A percentile compares a stretch with the other conserved stretches of the same genome.
Evolutionary conservation across 2,329 filamentous ascomycete species (phyloP).

Genomic region (Botrytis byssoidea): DNA sequence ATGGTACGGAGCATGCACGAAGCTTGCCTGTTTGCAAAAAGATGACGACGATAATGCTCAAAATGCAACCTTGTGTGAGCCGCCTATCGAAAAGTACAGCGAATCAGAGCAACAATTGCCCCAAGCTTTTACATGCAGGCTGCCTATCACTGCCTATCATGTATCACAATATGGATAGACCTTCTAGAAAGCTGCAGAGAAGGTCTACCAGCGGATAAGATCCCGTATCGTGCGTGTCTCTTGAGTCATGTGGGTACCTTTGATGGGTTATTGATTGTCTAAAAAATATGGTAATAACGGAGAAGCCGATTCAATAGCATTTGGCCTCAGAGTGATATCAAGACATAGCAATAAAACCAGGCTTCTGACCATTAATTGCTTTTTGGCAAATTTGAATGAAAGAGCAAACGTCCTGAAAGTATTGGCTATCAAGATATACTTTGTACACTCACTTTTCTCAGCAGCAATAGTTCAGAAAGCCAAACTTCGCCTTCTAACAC

Average conservation of each 20-base stretch:
- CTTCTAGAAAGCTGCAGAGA: slow-evolving; percentile 12
- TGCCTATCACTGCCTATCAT: not conserved
- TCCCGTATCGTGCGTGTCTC: not conserved
- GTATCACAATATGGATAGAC: not conserved
- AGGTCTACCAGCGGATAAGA: slow-evolving; percentile 10
- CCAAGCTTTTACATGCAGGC: slow-evolving; percentile 5
- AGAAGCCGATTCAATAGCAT: slow-evolving; percentile 1
- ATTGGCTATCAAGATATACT: slow-evolving; percentile 1
- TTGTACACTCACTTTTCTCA: not conserved
- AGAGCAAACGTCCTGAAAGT: not conserved
- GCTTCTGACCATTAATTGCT: not conserved
- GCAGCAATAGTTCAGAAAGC: not conserved
- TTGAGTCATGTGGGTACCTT: slow-evolving; percentile 9
- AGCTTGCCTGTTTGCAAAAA: not conserved
- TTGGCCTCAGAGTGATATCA: not conserved
- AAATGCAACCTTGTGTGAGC: not conserved
- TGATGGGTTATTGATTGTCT: not conserved
- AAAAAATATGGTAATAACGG: not conserved
- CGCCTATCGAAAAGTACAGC: not conserved
- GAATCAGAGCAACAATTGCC: slow-evolving; percentile 1
- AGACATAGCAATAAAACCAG: not conserved
- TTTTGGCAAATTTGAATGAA: not conserved
- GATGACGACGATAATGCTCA: slow-evolving; percentile 7
- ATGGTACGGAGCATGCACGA: not conserved
- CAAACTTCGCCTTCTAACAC: not conserved